Percentiles rank a stretch among this genome's conserved stretches.
Evolutionary conservation across 306 rosid genomes (phyloP).

Genomic region (Prunus salicina): DNA sequence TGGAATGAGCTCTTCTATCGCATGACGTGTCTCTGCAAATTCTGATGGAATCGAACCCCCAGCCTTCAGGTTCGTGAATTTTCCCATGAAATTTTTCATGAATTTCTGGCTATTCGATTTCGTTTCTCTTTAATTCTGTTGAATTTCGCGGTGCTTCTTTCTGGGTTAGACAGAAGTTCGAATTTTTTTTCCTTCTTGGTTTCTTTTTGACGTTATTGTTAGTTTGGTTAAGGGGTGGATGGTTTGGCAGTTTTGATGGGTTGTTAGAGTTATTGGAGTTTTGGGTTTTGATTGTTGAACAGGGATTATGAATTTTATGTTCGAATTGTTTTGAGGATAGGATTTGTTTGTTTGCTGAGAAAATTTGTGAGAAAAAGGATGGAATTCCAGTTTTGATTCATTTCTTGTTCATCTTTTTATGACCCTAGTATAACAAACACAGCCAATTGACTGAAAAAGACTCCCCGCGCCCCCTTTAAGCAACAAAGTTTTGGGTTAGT

Average conservation of each 20-base stretch:
- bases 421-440: background rate
- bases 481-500: background rate
- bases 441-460: background rate
- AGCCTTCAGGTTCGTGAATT: constrained; percentile 24
- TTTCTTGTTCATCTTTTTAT: background rate
- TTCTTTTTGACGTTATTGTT: background rate
- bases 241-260: background rate
- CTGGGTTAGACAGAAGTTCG: background rate
- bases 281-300: background rate
- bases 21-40: constrained; percentile 8
- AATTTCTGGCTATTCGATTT: background rate
- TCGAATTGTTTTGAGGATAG: background rate
- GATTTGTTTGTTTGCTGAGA: background rate
- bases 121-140: background rate
- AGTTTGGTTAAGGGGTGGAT: background rate
- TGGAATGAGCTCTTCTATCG: background rate
- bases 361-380: background rate
- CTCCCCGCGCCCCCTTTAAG: background rate
- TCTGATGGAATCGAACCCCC: constrained; percentile 23
- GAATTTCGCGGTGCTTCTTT: background rate
- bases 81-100: background rate
- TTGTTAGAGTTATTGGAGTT: background rate
- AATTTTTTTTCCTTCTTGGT: background rate
- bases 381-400: background rate
- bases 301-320: background rate